Evolutionary conservation across 2,329 filamentous ascomycete genomes (phyloP).

Genomic region (Penicillium rolfsii): DNA sequence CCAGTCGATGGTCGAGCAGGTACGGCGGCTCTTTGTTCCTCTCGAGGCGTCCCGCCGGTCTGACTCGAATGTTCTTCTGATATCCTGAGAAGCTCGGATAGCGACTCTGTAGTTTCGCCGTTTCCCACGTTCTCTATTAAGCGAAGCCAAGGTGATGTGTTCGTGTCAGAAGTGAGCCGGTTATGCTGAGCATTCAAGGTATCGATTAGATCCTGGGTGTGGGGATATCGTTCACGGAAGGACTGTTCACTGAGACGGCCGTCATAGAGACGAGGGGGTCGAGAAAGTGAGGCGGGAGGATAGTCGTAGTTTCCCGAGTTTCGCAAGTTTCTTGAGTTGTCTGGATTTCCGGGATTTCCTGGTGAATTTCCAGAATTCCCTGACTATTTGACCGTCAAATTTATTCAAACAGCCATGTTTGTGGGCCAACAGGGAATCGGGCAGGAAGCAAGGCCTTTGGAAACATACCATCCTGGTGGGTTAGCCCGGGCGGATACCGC

Average conservation of each 20-base stretch:
- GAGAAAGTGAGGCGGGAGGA: conserved; percentile 43
- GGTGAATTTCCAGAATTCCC: background rate
- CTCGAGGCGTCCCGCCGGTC: conserved; percentile 7
- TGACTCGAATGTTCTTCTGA: background rate
- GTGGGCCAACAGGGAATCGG: conserved; percentile 14
- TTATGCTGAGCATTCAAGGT: conserved; percentile 2
- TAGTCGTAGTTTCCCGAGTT: conserved; percentile 51
- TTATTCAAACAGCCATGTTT: background rate
- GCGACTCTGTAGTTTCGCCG: background rate
- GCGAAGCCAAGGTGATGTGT: background rate
- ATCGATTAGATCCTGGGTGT: conserved; percentile 12
- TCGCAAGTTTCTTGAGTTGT: background rate
- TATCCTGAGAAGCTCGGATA: conserved; percentile 10
- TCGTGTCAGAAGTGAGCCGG: background rate
- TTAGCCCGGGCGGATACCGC: conserved; percentile 10
- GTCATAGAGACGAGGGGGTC: conserved; percentile 28
- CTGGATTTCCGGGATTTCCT: background rate
- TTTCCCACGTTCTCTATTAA: conserved; percentile 4
- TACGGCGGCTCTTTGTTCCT: conserved; percentile 2
- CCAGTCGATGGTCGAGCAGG: conserved; percentile 11
- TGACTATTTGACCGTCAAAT: conserved; percentile 6
- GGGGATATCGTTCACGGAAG: conserved; percentile 26
- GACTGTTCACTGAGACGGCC: background rate
- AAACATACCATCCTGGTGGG: conserved; percentile 30
- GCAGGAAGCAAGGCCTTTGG: conserved; percentile 12